These are phyloP conservation scores for Cladophialophora bantiana DNA, from an alignment of 2,329 filamentous ascomycete genomes.

Conservation along the genomic window DNA sequence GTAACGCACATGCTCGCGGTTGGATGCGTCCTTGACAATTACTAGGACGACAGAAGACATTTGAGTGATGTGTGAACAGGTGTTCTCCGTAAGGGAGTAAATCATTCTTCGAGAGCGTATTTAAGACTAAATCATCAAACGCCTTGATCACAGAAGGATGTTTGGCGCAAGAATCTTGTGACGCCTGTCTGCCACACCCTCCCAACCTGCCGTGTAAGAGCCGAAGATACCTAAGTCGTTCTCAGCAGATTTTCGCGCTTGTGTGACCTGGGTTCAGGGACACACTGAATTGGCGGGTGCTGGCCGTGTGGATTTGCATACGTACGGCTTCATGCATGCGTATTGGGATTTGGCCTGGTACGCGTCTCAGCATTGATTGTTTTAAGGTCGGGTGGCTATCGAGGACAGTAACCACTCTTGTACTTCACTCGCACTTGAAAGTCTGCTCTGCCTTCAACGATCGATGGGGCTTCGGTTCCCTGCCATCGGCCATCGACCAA, in stretches of 20 bases:
- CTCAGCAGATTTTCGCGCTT: conserved; percentile 9
- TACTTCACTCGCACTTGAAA: not conserved
- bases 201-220: conserved; percentile 8
- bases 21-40: not conserved
- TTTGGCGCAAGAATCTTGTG: conserved; percentile 19
- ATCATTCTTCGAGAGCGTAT: conserved; percentile 22
- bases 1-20: conserved; percentile 34
- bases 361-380: conserved; percentile 5
- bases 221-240: not conserved
- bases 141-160: conserved; percentile 27
- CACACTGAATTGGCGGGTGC: conserved; percentile 10
- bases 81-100: conserved; percentile 20
- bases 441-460: not conserved
- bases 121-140: conserved; percentile 23
- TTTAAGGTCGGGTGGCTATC: not conserved
- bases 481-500: not conserved
- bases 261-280: conserved; percentile 17
- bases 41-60: not conserved
- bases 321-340: conserved; percentile 29
- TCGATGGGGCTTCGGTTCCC: not conserved
- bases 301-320: conserved; percentile 1
- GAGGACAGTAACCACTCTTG: not conserved
- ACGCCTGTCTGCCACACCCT: conserved; percentile 22
- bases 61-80: not conserved
- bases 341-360: conserved; percentile 25